Evolutionary conservation across 495 filamentous ascomycete species (phyloP).

Genomic region (Bacidia gigantensis): DNA sequence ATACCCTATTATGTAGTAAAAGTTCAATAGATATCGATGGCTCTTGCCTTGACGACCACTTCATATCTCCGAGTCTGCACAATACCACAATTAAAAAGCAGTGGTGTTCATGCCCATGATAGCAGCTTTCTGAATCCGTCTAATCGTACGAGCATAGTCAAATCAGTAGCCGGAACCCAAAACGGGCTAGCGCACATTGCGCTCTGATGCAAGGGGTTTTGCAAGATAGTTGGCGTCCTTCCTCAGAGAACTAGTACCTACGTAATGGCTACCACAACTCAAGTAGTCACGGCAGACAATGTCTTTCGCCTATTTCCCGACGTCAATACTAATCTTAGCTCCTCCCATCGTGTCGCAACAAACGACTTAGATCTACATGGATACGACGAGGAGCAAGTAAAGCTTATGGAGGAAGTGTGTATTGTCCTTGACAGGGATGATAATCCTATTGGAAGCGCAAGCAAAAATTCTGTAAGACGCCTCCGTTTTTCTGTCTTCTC

Average conservation of each 20-base stretch:
- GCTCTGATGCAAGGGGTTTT: no score
- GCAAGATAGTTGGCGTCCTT: no score
- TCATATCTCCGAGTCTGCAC: no score
- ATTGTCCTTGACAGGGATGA: constrained; percentile 92
- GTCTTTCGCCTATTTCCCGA: constrained; percentile 87
- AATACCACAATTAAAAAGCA: no score
- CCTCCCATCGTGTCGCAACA: constrained; percentile 33
- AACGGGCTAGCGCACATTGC: background rate
- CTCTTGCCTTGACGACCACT: background rate
- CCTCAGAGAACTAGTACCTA: no score
- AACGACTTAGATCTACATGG: constrained; percentile 44
- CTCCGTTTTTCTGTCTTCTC: background rate
- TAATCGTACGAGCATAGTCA: no score
- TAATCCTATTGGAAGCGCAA: constrained; percentile 84
- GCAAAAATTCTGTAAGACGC: constrained; percentile 86
- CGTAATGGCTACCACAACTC: constrained; percentile 38
- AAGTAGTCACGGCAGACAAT: constrained; percentile 67
- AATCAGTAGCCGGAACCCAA: background rate
- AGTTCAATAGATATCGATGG: background rate
- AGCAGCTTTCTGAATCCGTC: no score
- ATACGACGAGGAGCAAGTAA: constrained; percentile 94
- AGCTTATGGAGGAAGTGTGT: constrained; percentile 98
- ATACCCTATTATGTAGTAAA: background rate
- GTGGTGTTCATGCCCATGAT: no score
- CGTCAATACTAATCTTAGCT: constrained; percentile 72